phyloP scores from a whole-genome alignment of 2,329 filamentous ascomycete species.

The Aspergillus fructus region DNA sequence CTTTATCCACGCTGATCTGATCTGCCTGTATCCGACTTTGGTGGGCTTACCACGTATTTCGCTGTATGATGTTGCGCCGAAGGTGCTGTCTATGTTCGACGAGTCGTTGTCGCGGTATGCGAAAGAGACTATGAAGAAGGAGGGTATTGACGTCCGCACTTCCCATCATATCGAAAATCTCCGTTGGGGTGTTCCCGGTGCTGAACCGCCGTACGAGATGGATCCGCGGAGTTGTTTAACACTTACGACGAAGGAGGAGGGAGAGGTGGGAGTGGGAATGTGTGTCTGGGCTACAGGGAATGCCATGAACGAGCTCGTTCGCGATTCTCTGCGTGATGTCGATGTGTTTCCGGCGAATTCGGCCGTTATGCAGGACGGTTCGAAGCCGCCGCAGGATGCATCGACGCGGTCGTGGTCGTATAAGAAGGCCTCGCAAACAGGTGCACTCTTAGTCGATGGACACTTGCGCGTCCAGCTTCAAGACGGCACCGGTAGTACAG shows the following conservation, averaged over 20 bases:
- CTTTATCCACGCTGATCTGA: constrained; percentile 55
- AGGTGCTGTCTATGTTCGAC: constrained; percentile 61
- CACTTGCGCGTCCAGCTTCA: constrained; percentile 57
- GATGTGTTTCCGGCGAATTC: constrained; percentile 34
- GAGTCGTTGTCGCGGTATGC: constrained; percentile 57
- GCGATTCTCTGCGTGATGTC: constrained; percentile 28
- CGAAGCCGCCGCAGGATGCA: constrained; percentile 13
- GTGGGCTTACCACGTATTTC: constrained; percentile 53
- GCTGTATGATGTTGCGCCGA: constrained; percentile 61
- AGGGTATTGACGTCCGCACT: constrained; percentile 59
- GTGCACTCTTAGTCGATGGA: constrained; percentile 55
- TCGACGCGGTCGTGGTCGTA: constrained; percentile 45
- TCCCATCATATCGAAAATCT: constrained; percentile 57
- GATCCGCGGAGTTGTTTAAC: constrained; percentile 50
- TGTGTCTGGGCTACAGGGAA: constrained; percentile 56
- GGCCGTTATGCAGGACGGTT: constrained; percentile 24
- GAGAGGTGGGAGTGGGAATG: constrained; percentile 60
- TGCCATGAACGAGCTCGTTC: constrained; percentile 35
- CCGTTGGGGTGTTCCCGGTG: constrained; percentile 50
- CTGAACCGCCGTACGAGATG: constrained; percentile 35
- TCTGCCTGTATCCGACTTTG: constrained; percentile 53
- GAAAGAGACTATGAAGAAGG: constrained; percentile 54
- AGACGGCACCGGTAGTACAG: constrained; percentile 33
- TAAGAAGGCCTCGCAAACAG: constrained; percentile 48
- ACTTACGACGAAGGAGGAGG: constrained; percentile 56